Evolutionary conservation across 2,329 filamentous ascomycete species (phyloP).

Genomic region (Chalara sp.): DNA sequence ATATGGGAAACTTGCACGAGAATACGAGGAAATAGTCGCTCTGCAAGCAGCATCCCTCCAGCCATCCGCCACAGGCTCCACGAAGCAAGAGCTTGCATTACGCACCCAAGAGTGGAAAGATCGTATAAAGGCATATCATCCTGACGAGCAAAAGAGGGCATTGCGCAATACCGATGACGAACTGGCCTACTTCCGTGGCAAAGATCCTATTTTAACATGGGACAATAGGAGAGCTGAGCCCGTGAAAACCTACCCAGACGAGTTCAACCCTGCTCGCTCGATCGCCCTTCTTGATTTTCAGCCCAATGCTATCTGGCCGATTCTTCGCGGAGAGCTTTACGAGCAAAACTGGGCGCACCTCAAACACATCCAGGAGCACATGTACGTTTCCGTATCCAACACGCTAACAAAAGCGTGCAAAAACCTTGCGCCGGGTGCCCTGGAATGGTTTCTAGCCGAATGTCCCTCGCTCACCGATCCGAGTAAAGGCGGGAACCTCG

Average conservation of each 20-base stretch:
- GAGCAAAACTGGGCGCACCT: slow-evolving; percentile 38
- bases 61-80: slow-evolving; percentile 4
- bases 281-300: slow-evolving; percentile 60
- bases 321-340: slow-evolving; percentile 38
- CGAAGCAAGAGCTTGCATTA: slow-evolving; percentile 17
- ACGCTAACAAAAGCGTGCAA: slow-evolving; percentile 31
- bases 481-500: slow-evolving; percentile 36
- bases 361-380: slow-evolving; percentile 37
- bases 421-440: slow-evolving; percentile 52
- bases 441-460: slow-evolving; percentile 41
- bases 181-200: slow-evolving; percentile 31
- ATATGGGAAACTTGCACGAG: neutral
- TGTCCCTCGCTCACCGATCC: slow-evolving; percentile 45
- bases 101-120: slow-evolving; percentile 18
- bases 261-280: slow-evolving; percentile 59
- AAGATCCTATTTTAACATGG: slow-evolving; percentile 52
- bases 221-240: slow-evolving; percentile 69
- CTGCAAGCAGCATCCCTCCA: slow-evolving; percentile 4
- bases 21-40: slow-evolving; percentile 8
- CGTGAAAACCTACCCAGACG: slow-evolving; percentile 46
- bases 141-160: too few relatives aligned
- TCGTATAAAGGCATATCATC: slow-evolving; percentile 6
- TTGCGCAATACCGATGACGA: too few relatives aligned
- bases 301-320: slow-evolving; percentile 45
- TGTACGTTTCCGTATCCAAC: slow-evolving; percentile 23